Conservation (phyloP, 1,284 basidiomycete genomes). For the Entoloma clypeatum region DNA sequence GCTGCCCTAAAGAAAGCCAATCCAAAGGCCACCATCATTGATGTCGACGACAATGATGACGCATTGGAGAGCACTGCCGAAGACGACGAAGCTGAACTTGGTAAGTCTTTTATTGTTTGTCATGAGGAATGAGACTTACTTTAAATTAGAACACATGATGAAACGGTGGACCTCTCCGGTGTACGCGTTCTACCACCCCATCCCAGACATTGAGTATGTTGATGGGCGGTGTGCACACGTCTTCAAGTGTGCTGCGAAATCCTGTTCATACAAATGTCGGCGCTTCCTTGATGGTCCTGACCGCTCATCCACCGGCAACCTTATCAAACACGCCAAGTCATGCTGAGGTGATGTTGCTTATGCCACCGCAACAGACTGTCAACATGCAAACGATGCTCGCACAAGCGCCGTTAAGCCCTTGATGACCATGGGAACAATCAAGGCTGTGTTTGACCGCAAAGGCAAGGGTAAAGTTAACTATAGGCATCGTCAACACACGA, state of each 20-base stretch:
- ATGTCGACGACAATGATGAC: no score
- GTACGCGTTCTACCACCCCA: constrained; percentile 4
- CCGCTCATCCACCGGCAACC: constrained; percentile 23
- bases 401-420: neutral
- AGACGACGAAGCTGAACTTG: neutral
- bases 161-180: neutral
- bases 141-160: constrained; percentile 1
- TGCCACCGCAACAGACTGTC: constrained; percentile 1
- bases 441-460: constrained; percentile 1
- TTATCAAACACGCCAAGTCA: constrained; percentile 23
- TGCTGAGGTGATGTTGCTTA: constrained; percentile 24
- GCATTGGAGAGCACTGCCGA: no score
- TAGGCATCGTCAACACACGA: constrained; percentile 4
- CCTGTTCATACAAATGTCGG: constrained; percentile 4
- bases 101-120: neutral
- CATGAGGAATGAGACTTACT: neutral
- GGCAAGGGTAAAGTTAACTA: constrained; percentile 9
- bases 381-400: neutral
- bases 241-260: constrained; percentile 11
- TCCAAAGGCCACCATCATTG: no score
- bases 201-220: neutral
- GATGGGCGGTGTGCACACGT: constrained; percentile 3
- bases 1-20: no score
- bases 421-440: constrained; percentile 7
- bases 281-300: constrained; percentile 23